A percentile compares a stretch with the other conserved stretches of the same genome.
phyloP scores from a whole-genome alignment of 768 basidiomycete species.

The Mycena amicta region DNA sequence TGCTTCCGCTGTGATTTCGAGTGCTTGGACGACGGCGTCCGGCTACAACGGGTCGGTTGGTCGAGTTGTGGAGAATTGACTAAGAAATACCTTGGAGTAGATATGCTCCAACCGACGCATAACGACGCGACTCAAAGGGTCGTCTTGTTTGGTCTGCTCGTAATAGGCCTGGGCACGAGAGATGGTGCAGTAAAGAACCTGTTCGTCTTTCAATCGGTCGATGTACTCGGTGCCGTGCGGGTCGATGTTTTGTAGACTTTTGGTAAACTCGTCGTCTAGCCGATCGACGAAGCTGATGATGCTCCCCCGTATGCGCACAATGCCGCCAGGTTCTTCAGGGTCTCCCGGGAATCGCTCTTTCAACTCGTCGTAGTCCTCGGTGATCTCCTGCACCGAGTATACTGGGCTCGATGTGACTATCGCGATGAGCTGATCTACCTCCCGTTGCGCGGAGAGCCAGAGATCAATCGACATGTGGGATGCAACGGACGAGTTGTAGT shows the following conservation, averaged over 20 bases:
- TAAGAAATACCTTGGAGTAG: conserved; percentile 81
- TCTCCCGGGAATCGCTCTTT: conserved; percentile 72
- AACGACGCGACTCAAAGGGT: conserved; percentile 83
- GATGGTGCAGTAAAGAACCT: conserved; percentile 89
- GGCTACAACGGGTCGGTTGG: conserved; percentile 58
- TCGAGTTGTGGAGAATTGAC: conserved; percentile 7
- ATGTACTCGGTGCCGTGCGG: conserved; percentile 99
- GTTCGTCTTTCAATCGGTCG: conserved; percentile 94
- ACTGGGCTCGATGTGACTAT: conserved; percentile 70
- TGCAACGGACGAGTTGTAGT: conserved; percentile 88
- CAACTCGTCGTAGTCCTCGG: conserved; percentile 90
- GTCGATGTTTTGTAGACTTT: conserved; percentile 95
- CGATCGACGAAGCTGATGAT: conserved; percentile 96
- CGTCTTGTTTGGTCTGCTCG: conserved; percentile 75
- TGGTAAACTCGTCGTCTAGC: conserved; percentile 97
- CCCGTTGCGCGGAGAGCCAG: conserved; percentile 85
- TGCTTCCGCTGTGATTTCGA: conserved; percentile 69
- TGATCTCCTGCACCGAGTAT: conserved; percentile 86
- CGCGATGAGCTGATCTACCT: conserved; percentile 86
- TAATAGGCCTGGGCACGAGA: conserved; percentile 92
- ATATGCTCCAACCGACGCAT: conserved; percentile 98
- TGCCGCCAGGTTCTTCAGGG: conserved; percentile 62
- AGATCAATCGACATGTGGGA: conserved; percentile 91
- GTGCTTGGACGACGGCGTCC: conserved; percentile 86
- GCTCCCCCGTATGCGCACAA: conserved; percentile 90